Conservation (phyloP, 108 stramenopile genomes). For the Cyclotella sp. region DNA sequence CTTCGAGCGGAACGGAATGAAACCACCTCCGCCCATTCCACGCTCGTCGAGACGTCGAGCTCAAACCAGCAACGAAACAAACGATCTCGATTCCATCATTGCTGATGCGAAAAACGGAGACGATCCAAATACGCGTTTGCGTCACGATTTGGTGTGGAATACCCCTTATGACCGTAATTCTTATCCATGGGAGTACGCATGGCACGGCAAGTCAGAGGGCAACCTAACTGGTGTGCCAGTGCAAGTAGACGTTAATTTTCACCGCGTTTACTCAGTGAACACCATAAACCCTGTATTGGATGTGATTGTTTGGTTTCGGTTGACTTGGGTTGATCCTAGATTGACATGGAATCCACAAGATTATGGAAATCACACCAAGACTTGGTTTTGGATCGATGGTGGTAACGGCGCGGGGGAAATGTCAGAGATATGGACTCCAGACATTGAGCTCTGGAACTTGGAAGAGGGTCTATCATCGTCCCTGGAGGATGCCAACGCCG, state of each 20-base stretch:
- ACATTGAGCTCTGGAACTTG: slow-evolving; percentile 55
- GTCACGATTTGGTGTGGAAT: slow-evolving; percentile 21
- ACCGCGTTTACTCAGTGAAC: slow-evolving; percentile 42
- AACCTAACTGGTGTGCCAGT: slow-evolving; percentile 40
- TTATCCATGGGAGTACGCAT: slow-evolving; percentile 56
- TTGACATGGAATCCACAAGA: slow-evolving; percentile 44
- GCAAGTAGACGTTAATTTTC: slow-evolving; percentile 50
- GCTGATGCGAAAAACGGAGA: slow-evolving; percentile 1
- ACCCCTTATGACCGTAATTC: slow-evolving; percentile 36
- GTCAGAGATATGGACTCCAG: slow-evolving; percentile 61
- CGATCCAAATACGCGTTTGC: slow-evolving; percentile 13
- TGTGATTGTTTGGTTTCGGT: slow-evolving; percentile 52
- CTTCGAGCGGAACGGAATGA: slow-evolving; percentile 10
- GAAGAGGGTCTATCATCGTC: slow-evolving; percentile 18
- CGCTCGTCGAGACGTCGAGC: neutral
- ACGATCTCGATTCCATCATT: slow-evolving; percentile 13
- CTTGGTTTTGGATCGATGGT: slow-evolving; percentile 45
- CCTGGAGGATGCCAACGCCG: slow-evolving; percentile 43
- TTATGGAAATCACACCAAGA: slow-evolving; percentile 27
- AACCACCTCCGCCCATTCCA: slow-evolving; percentile 10
- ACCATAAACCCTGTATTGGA: slow-evolving; percentile 39
- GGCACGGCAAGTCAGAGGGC: slow-evolving; percentile 9
- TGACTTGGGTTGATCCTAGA: slow-evolving; percentile 52
- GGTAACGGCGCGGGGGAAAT: slow-evolving; percentile 46
- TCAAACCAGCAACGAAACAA: neutral